phyloP scores from a whole-genome alignment of 2,329 filamentous ascomycete genomes.

The Stachybotrys chlorohalonatus region DNA sequence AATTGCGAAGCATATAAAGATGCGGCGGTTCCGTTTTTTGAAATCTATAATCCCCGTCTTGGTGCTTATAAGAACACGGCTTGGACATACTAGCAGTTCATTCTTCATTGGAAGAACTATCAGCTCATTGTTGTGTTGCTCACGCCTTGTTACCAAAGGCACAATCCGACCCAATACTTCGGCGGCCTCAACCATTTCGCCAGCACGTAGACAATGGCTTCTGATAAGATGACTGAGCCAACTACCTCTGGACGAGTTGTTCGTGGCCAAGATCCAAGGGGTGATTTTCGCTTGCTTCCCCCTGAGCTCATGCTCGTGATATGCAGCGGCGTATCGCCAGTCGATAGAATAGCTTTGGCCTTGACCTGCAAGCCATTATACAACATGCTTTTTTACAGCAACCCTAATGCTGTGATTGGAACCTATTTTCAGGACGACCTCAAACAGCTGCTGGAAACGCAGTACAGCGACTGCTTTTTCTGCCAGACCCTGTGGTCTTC shows the following conservation, averaged over 20 bases:
- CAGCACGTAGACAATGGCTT: background rate
- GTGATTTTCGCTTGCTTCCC: background rate
- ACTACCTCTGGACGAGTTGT: background rate
- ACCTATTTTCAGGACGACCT: background rate
- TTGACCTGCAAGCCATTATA: background rate
- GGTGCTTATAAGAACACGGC: too few relatives aligned
- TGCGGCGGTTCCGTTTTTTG: too few relatives aligned
- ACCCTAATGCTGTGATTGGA: background rate
- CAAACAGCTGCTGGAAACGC: background rate
- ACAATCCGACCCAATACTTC: too few relatives aligned
- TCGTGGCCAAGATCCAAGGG: background rate
- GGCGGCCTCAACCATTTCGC: background rate
- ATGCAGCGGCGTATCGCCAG: background rate
- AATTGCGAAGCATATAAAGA: too few relatives aligned
- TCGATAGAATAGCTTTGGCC: background rate
- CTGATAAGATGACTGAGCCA: background rate
- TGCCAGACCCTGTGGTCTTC: background rate
- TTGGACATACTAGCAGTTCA: too few relatives aligned
- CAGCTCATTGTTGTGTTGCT: background rate
- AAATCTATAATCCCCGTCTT: too few relatives aligned
- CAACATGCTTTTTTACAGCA: background rate
- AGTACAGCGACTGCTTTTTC: background rate
- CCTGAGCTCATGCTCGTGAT: background rate
- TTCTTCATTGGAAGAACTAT: background rate
- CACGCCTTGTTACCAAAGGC: background rate